phyloP scores from a whole-genome alignment of 2,329 filamentous ascomycete genomes.

The Plectosphaerella plurivora region DNA sequence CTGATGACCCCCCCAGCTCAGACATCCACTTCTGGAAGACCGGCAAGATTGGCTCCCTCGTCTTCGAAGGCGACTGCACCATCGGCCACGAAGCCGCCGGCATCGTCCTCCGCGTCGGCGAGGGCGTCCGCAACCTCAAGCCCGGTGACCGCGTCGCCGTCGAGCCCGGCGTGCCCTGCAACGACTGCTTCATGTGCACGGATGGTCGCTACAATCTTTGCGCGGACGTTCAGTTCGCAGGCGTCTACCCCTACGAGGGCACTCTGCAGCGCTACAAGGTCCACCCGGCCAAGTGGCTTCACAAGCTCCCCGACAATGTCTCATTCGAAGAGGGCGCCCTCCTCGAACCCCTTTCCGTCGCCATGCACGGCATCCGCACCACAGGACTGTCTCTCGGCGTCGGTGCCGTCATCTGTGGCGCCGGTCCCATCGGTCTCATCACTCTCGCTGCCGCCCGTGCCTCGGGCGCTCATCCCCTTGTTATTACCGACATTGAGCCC shows the following conservation, averaged over 20 bases:
- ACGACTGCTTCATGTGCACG: constrained; percentile 52
- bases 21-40: constrained; percentile 67
- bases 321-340: constrained; percentile 56
- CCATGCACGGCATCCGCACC: constrained; percentile 54
- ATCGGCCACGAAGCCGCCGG: constrained; percentile 63
- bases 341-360: constrained; percentile 60
- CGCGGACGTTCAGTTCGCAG: constrained; percentile 55
- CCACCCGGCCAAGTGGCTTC: constrained; percentile 56
- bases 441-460: constrained; percentile 53
- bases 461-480: constrained; percentile 58
- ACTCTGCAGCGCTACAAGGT: constrained; percentile 58
- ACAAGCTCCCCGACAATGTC: constrained; percentile 53
- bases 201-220: constrained; percentile 62
- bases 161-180: constrained; percentile 63
- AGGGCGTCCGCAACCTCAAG: constrained; percentile 47
- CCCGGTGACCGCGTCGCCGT: constrained; percentile 62
- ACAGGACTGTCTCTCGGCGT: constrained; percentile 50
- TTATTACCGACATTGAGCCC: constrained; percentile 59
- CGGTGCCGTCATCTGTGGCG: constrained; percentile 54
- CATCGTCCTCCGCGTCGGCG: constrained; percentile 51
- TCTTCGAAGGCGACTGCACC: constrained; percentile 59
- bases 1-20: constrained; percentile 35
- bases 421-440: constrained; percentile 60
- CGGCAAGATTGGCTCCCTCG: constrained; percentile 58
- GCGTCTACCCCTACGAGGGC: constrained; percentile 57